phyloP scores from a whole-genome alignment of 345 rosid genomes.

The Barbarea vulgaris region DNA sequence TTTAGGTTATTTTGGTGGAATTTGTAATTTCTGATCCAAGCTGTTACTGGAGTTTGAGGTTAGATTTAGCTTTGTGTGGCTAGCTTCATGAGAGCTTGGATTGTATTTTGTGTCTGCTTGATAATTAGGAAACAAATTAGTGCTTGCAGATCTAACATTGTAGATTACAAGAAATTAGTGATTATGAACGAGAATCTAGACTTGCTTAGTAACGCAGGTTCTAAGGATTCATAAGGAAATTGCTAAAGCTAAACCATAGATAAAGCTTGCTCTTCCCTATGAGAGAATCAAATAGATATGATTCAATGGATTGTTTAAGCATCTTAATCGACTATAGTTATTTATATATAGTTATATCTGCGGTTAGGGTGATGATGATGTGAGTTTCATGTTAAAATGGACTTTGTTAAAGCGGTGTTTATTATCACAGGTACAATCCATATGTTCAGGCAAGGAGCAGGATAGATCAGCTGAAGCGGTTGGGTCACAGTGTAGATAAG shows the following conservation, averaged over 20 bases:
- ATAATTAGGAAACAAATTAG: neutral
- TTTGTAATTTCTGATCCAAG: neutral
- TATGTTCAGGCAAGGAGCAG: constrained; percentile 98
- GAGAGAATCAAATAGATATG: neutral
- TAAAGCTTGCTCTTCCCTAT: constrained; percentile 1
- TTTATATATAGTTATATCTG: neutral
- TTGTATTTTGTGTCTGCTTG: neutral
- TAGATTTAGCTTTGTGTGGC: neutral
- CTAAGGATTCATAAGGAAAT: neutral
- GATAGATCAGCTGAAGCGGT: constrained; percentile 96
- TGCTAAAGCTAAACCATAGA: neutral
- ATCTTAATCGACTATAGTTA: neutral
- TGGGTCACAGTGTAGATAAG: constrained; percentile 99
- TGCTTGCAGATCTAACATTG: neutral
- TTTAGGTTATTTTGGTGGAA: neutral
- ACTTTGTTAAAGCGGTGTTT: neutral
- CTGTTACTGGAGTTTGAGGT: neutral
- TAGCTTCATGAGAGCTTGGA: neutral
- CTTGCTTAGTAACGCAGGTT: constrained; percentile 4
- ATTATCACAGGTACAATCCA: constrained; percentile 74
- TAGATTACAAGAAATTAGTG: neutral
- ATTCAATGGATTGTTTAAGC: neutral
- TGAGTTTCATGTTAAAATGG: neutral
- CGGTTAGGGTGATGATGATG: neutral
- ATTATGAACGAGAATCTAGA: neutral